Evolutionary conservation across 164 flowering plant species (phyloP).

Genomic region (Taxillus chinensis): DNA sequence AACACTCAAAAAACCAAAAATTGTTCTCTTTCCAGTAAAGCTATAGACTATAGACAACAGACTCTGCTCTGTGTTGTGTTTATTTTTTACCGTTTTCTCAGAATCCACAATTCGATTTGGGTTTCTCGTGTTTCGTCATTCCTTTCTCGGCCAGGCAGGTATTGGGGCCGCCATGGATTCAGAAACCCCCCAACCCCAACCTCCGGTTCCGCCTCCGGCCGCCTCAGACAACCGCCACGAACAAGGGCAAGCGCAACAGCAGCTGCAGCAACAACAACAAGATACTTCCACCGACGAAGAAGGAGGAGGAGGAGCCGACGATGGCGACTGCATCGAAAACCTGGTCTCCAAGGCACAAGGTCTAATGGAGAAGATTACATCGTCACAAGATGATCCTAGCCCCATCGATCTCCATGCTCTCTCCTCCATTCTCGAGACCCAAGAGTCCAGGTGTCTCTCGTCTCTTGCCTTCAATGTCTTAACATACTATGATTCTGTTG

Average conservation of each 20-base stretch:
- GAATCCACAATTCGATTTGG: too few relatives aligned
- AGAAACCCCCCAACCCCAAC: too few relatives aligned
- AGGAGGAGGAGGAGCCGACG: constrained; percentile 26
- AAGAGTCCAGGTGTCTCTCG: constrained; percentile 55
- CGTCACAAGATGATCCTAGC: constrained; percentile 49
- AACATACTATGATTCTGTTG: too few relatives aligned
- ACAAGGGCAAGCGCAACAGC: background rate
- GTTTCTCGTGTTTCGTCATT: too few relatives aligned
- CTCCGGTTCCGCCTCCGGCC: too few relatives aligned
- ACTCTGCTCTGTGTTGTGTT: too few relatives aligned
- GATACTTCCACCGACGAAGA: constrained; percentile 7
- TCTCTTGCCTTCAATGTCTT: background rate
- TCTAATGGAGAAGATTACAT: constrained; percentile 40
- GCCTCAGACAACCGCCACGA: background rate
- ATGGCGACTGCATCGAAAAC: constrained; percentile 17
- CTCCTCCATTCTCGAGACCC: constrained; percentile 65
- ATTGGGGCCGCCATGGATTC: too few relatives aligned
- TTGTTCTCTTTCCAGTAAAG: too few relatives aligned
- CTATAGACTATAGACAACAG: too few relatives aligned
- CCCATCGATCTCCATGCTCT: constrained; percentile 68
- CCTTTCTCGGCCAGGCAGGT: too few relatives aligned
- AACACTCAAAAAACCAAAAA: too few relatives aligned
- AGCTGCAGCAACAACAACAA: constrained; percentile 10
- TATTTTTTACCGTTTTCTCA: too few relatives aligned
- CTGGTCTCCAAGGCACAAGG: constrained; percentile 34